Evolutionary conservation across 495 filamentous ascomycete genomes (phyloP).

Genomic region (Hypomontagnella monticulosa): DNA sequence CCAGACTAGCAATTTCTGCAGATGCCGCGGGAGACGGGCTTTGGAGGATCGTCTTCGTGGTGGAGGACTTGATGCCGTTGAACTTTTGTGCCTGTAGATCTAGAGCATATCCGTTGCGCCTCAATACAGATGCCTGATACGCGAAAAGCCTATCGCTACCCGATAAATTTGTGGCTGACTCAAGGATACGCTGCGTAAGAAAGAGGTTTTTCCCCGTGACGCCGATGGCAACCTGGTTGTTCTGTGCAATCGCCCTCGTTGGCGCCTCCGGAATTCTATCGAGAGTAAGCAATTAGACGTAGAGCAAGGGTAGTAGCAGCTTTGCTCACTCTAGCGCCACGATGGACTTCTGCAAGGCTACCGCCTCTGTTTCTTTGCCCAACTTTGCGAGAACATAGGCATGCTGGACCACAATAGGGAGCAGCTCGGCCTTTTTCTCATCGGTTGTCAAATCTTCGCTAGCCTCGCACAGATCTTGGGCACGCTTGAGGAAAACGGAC

Average conservation of each 20-base stretch:
- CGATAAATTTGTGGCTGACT: constrained; percentile 64
- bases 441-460: constrained; percentile 84
- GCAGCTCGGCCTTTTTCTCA: constrained; percentile 82
- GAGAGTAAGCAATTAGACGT: constrained; percentile 32
- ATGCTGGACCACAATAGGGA: constrained; percentile 88
- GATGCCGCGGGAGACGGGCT: constrained; percentile 63
- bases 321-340: constrained; percentile 50
- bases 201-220: constrained; percentile 75
- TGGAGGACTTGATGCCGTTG: constrained; percentile 73
- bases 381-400: constrained; percentile 78
- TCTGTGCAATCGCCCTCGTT: constrained; percentile 78
- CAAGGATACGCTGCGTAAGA: constrained; percentile 72
- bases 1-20: constrained; percentile 68
- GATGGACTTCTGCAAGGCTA: constrained; percentile 70
- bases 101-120: constrained; percentile 73
- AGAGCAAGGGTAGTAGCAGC: background rate
- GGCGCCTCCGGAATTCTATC: constrained; percentile 79
- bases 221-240: constrained; percentile 74
- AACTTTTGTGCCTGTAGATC: constrained; percentile 85
- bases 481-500: constrained; percentile 81
- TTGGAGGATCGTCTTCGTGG: constrained; percentile 64
- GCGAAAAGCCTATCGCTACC: constrained; percentile 79
- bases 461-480: constrained; percentile 85
- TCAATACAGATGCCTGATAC: constrained; percentile 74
- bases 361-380: constrained; percentile 79